phyloP scores from a whole-genome alignment of 306 rosid genomes.

The Ormosia emarginata region DNA sequence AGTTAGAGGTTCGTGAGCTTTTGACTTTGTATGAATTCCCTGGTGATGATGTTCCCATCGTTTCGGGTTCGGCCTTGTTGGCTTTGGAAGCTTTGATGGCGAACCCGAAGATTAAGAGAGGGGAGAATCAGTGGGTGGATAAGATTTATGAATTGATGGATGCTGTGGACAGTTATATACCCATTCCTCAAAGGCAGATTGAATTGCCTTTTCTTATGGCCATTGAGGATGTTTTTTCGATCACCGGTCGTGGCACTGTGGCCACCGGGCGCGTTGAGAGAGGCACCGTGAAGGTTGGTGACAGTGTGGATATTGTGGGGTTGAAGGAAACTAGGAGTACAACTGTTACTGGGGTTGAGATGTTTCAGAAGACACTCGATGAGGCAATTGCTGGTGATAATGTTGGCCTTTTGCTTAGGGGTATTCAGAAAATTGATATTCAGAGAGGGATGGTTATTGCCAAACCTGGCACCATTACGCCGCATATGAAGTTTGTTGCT shows the following conservation, averaged over 20 bases:
- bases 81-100: constrained; percentile 2
- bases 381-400: too few species aligned
- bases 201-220: constrained; percentile 31
- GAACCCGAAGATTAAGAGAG: constrained; percentile 11
- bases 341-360: constrained; percentile 33
- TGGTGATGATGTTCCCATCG: neutral
- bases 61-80: neutral
- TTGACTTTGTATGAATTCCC: constrained; percentile 7
- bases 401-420: too few species aligned
- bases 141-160: constrained; percentile 27
- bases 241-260: constrained; percentile 31
- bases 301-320: constrained; percentile 27
- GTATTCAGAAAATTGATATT: neutral
- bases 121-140: constrained; percentile 35
- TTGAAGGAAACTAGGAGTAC: constrained; percentile 26
- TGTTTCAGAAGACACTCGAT: constrained; percentile 29
- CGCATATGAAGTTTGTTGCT: too few species aligned
- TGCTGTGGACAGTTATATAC: constrained; percentile 28
- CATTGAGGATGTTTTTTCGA: constrained; percentile 31
- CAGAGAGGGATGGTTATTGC: too few species aligned
- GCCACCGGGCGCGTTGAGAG: constrained; percentile 33
- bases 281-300: constrained; percentile 29
- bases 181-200: constrained; percentile 26
- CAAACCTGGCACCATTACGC: too few species aligned
- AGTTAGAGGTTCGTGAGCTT: constrained; percentile 29